phyloP scores from a whole-genome alignment of 2,329 filamentous ascomycete genomes.

The Juglanconis oblonga region DNA sequence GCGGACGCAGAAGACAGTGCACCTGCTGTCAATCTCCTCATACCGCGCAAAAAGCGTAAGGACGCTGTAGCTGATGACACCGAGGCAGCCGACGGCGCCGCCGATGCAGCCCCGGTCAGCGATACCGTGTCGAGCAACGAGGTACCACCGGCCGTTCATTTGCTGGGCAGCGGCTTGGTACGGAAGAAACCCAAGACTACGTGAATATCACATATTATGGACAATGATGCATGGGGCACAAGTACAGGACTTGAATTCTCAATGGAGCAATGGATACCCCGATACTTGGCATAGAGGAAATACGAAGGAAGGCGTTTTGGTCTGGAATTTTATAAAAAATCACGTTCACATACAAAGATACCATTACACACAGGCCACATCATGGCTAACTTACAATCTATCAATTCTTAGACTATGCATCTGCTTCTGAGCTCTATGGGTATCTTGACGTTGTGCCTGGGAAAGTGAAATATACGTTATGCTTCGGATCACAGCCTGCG shows the following conservation, averaged over 20 bases:
- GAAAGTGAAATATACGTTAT: background rate
- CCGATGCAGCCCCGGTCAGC: slow-evolving; percentile 8
- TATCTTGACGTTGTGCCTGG: slow-evolving; percentile 7
- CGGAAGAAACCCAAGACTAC: slow-evolving; percentile 39
- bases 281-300: background rate
- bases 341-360: background rate
- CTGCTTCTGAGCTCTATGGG: slow-evolving; percentile 3
- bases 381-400: background rate
- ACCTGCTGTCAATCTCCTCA: slow-evolving; percentile 1
- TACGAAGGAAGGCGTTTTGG: slow-evolving; percentile 4
- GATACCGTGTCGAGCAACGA: slow-evolving; percentile 4
- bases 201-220: background rate
- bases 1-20: background rate
- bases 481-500: slow-evolving; percentile 16
- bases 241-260: background rate
- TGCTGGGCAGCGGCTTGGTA: slow-evolving; percentile 37
- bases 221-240: background rate
- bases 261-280: slow-evolving; percentile 11
- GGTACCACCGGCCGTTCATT: slow-evolving; percentile 27
- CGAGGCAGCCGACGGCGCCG: background rate
- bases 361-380: background rate
- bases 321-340: background rate
- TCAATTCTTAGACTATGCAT: background rate
- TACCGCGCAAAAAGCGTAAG: slow-evolving; percentile 18
- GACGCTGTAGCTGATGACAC: slow-evolving; percentile 15